These are phyloP conservation scores for Fagopyrum tataricum DNA, from an alignment of 148 eudicot species.

Conservation along the genomic window DNA sequence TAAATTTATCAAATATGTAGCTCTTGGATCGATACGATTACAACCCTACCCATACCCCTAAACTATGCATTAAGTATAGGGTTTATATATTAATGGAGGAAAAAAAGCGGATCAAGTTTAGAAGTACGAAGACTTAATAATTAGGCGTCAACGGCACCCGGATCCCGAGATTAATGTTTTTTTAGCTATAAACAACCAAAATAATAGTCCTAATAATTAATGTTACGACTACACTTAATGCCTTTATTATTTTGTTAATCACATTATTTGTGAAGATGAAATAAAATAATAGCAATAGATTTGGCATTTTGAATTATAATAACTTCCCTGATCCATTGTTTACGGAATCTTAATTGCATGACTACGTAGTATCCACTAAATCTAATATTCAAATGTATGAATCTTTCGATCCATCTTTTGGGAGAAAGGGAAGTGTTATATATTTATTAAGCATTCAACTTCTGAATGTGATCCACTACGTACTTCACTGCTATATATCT, in stretches of 20 bases:
- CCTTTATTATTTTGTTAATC: neutral
- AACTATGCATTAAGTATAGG: too few species aligned
- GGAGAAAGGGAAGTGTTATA: neutral
- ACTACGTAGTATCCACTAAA: slow-evolving; percentile 7
- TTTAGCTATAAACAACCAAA: neutral
- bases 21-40: too few species aligned
- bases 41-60: too few species aligned
- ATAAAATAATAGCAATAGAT: neutral
- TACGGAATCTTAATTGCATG: slow-evolving; percentile 5
- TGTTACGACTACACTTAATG: neutral
- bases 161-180: neutral
- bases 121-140: slow-evolving; percentile 8
- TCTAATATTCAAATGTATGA: neutral
- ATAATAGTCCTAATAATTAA: neutral
- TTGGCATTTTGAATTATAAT: neutral
- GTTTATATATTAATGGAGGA: neutral
- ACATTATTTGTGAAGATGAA: neutral
- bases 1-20: too few species aligned
- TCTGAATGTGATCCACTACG: too few species aligned
- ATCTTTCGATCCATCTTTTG: neutral
- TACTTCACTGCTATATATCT: too few species aligned
- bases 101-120: slow-evolving; percentile 10
- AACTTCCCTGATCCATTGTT: slow-evolving; percentile 2
- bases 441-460: too few species aligned
- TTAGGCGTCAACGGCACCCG: slow-evolving; percentile 7